phyloP scores from a whole-genome alignment of 306 rosid species.

The Purshia tridentata region DNA sequence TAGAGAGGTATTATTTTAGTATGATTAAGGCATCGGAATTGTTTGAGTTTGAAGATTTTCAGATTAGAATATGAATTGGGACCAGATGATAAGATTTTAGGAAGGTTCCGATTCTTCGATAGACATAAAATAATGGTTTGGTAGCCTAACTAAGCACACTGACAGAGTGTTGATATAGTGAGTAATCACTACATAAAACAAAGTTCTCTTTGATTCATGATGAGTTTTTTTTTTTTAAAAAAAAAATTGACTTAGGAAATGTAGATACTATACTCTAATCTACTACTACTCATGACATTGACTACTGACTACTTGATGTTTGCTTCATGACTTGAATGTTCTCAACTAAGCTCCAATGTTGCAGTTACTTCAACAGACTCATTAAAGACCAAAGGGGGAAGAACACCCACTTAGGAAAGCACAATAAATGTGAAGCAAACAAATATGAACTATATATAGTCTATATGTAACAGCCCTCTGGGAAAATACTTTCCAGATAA shows the following conservation, averaged over 20 bases:
- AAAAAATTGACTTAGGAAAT: conserved; percentile 35
- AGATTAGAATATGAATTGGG: conserved; percentile 38
- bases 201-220: conserved; percentile 32
- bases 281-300: not conserved
- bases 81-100: conserved; percentile 32
- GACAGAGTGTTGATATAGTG: conserved; percentile 54
- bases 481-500: conserved; percentile 8
- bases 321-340: conserved; percentile 34
- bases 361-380: conserved; percentile 34
- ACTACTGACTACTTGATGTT: conserved; percentile 9
- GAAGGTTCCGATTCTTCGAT: conserved; percentile 37
- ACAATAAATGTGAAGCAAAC: conserved; percentile 29
- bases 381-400: conserved; percentile 26
- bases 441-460: conserved; percentile 16
- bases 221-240: conserved; percentile 32
- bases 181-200: conserved; percentile 50
- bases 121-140: conserved; percentile 26
- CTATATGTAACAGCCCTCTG: conserved; percentile 13
- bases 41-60: conserved; percentile 7
- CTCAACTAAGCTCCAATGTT: conserved; percentile 28
- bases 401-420: conserved; percentile 29
- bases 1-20: conserved; percentile 22
- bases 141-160: conserved; percentile 35
- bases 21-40: not conserved
- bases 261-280: conserved; percentile 13